phyloP scores from a whole-genome alignment of 352 stramenopile species.

The Phytophthora uliginosa region DNA sequence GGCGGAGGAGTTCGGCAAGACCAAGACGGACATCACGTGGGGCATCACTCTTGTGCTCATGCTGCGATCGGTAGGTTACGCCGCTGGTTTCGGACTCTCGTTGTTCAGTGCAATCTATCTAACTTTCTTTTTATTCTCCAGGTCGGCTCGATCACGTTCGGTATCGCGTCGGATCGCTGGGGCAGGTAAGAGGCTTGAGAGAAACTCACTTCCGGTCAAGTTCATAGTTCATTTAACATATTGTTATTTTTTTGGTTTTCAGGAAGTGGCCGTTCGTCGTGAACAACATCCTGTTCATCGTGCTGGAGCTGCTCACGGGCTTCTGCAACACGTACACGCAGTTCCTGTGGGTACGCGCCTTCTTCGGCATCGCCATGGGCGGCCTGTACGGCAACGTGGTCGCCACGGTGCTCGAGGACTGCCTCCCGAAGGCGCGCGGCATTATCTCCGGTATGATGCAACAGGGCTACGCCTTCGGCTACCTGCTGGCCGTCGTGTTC shows the following conservation, averaged over 20 bases:
- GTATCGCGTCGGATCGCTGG: conserved; percentile 53
- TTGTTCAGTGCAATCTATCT: too few relatives aligned
- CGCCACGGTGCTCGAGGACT: conserved; percentile 53
- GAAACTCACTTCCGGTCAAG: too few relatives aligned
- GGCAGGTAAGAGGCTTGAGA: conserved; percentile 10
- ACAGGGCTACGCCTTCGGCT: conserved; percentile 57
- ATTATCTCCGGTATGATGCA: conserved; percentile 63
- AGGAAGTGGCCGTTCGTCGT: conserved; percentile 55
- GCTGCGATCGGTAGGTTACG: conserved; percentile 34
- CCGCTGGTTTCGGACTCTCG: too few relatives aligned
- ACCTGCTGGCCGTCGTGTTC: conserved; percentile 49
- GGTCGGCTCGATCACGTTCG: conserved; percentile 51
- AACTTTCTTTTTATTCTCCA: too few relatives aligned
- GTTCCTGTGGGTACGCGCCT: conserved; percentile 41
- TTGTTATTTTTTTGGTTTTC: neutral
- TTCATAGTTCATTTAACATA: too few relatives aligned
- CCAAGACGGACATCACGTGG: conserved; percentile 59
- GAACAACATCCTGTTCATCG: conserved; percentile 57
- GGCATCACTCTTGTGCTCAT: conserved; percentile 67
- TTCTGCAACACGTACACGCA: conserved; percentile 52
- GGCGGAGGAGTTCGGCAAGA: conserved; percentile 52
- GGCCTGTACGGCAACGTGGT: conserved; percentile 54
- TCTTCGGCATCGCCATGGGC: conserved; percentile 58
- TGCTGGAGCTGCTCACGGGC: conserved; percentile 46
- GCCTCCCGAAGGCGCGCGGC: conserved; percentile 39